phyloP scores from a whole-genome alignment of 139 green algal genomes.

The Micractinium sp. region DNA sequence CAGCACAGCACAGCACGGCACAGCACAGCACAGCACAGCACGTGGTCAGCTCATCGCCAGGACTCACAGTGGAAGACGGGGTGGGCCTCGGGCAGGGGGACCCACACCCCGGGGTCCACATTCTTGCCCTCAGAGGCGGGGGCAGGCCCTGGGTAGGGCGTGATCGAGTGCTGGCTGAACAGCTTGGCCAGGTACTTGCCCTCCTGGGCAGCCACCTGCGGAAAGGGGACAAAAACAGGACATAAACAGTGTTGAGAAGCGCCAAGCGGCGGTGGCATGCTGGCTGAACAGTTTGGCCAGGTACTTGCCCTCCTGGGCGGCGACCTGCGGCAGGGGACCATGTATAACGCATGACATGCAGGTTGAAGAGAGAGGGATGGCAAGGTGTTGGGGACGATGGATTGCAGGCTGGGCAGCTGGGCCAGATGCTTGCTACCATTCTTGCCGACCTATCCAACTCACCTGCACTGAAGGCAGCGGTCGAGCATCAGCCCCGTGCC shows the following conservation, averaged over 20 bases:
- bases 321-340: constrained; percentile 16
- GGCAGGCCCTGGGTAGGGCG: background rate
- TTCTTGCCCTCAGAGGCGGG: background rate
- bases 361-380: too few relatives aligned
- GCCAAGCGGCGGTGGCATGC: too few relatives aligned
- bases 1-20: background rate
- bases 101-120: constrained; percentile 3
- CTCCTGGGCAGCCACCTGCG: background rate
- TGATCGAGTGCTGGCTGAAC: background rate
- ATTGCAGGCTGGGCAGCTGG: background rate
- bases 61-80: constrained; percentile 6
- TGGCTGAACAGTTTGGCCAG: constrained; percentile 57
- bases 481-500: too few relatives aligned
- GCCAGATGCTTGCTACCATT: too few relatives aligned
- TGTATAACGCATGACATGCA: too few relatives aligned
- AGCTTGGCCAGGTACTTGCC: constrained; percentile 71
- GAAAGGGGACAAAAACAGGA: too few relatives aligned
- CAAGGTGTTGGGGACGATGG: too few relatives aligned
- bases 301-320: constrained; percentile 54
- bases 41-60: background rate
- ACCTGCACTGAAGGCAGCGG: too few relatives aligned
- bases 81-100: constrained; percentile 7
- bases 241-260: too few relatives aligned
- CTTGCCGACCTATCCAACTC: too few relatives aligned
- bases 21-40: background rate